Evolutionary conservation across 345 rosid species (phyloP), one percentile per base, ranked within the genome.

Genomic region (Salix suchowensis): DNA sequence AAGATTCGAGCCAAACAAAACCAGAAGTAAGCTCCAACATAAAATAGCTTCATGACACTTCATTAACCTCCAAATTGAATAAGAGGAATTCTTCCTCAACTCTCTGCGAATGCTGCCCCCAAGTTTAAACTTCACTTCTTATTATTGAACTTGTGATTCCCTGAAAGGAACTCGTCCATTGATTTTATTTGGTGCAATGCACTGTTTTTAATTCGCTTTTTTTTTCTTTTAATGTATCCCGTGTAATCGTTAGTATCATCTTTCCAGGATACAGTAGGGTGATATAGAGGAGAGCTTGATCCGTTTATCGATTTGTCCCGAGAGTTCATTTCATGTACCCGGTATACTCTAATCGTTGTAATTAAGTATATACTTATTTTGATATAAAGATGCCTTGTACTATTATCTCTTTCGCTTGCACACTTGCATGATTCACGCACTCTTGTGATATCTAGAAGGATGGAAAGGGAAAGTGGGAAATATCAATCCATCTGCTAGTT

Each of bases 1-100:
- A 96, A 93, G 88, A 85, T 96, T 72, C 90, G 90, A 75, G 96
- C 96, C 68, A 93, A 93, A 76, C 83, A 81, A 61, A 82, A 52
- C 68, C 84, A 84, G 77, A 84, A 84, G 86, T 79, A 75, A 86
- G 80, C 14, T 67, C 18, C 69, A 44, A 19, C 39, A 13, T 36
- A 37, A 23, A 48, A 18, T 30, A 26, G 19, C 65, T 60, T 65
- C 15, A 19, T 13, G 48, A 70, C 61, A 32, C 60, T 62, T 60
- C 19, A 28, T 16, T 62, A 68, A 6, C 24, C 36, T 42, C 68
- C 14, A 44, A 32, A 78, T 77, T 76, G 65, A 75, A 68, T 62
- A 61, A 58, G 52, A 54, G 34, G 62, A 62, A 71, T 50, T 34
- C 69, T 8, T 39, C 10, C 61, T 58, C 61, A 74, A 46, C 26